These are phyloP conservation scores for Lactifluus rugatus DNA, from an alignment of 768 basidiomycete species.

Conservation along the genomic window DNA sequence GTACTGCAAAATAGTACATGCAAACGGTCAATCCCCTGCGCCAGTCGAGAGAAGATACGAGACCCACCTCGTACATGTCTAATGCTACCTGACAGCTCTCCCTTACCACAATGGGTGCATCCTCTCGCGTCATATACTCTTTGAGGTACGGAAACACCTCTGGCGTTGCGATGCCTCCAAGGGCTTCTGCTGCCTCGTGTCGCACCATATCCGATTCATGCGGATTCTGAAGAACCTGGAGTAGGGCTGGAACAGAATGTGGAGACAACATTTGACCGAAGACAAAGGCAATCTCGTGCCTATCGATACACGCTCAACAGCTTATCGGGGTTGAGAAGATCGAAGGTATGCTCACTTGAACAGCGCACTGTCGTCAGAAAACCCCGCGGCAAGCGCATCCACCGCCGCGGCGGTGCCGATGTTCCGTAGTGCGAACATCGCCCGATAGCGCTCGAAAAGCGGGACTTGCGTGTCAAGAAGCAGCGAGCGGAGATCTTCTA, in stretches of 20 bases:
- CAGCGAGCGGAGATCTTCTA: constrained; percentile 46
- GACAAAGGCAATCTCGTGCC: constrained; percentile 97
- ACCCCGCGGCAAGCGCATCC: constrained; percentile 84
- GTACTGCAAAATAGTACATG: constrained; percentile 35
- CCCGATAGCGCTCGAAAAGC: constrained; percentile 90
- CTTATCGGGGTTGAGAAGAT: not conserved
- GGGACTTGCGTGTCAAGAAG: constrained; percentile 59
- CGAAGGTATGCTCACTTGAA: constrained; percentile 62
- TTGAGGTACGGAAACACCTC: constrained; percentile 81
- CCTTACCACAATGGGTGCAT: constrained; percentile 80
- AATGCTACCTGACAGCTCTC: constrained; percentile 96
- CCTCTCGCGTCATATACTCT: constrained; percentile 71
- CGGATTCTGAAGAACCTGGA: constrained; percentile 62
- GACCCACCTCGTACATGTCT: constrained; percentile 89
- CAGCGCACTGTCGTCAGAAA: constrained; percentile 77
- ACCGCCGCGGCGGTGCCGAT: constrained; percentile 81
- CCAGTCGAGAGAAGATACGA: not conserved
- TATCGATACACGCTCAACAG: constrained; percentile 25
- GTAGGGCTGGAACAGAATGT: constrained; percentile 77
- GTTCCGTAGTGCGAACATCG: constrained; percentile 96
- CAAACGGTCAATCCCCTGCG: not conserved
- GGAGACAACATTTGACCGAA: constrained; percentile 91
- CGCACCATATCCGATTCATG: constrained; percentile 93
- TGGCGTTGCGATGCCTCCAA: constrained; percentile 93
- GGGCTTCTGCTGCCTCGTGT: constrained; percentile 96